Percentiles rank a stretch among this genome's conserved stretches.
Conservation (phyloP, 192 early-diverging fungal species). For the Rhizophagus clarus region DNA sequence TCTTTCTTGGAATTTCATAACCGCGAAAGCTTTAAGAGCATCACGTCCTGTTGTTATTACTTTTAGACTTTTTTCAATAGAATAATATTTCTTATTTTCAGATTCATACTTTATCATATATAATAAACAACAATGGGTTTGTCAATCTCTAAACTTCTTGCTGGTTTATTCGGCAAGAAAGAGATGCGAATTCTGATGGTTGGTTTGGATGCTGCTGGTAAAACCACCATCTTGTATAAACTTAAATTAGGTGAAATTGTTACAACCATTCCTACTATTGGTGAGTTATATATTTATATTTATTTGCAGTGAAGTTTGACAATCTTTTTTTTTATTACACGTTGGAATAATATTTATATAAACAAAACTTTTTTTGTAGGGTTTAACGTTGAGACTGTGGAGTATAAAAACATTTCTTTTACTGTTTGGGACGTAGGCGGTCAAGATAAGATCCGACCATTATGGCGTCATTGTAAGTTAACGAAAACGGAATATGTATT, state of each 20-base stretch:
- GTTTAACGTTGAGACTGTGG: slow-evolving; percentile 98
- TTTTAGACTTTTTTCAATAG: background rate
- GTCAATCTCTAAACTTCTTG: slow-evolving; percentile 77
- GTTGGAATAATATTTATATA: background rate
- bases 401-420: slow-evolving; percentile 98
- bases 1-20: background rate
- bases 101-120: background rate
- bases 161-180: slow-evolving; percentile 80
- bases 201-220: slow-evolving; percentile 92
- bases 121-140: slow-evolving; percentile 75
- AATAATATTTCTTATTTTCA: slow-evolving; percentile 1
- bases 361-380: slow-evolving; percentile 46
- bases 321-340: background rate
- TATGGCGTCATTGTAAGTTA: slow-evolving; percentile 95
- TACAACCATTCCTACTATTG: slow-evolving; percentile 98
- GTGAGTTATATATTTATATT: slow-evolving; percentile 47
- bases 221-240: slow-evolving; percentile 99
- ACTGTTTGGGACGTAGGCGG: slow-evolving; percentile 99
- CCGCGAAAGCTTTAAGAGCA: background rate
- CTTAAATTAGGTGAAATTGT: slow-evolving; percentile 98
- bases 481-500: background rate
- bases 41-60: background rate
- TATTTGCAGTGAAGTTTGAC: background rate
- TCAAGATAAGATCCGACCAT: slow-evolving; percentile 96
- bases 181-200: slow-evolving; percentile 99